These are phyloP conservation scores for Endoconidiophora polonica DNA, from an alignment of 2,329 filamentous ascomycete genomes.

Conservation along the genomic window DNA sequence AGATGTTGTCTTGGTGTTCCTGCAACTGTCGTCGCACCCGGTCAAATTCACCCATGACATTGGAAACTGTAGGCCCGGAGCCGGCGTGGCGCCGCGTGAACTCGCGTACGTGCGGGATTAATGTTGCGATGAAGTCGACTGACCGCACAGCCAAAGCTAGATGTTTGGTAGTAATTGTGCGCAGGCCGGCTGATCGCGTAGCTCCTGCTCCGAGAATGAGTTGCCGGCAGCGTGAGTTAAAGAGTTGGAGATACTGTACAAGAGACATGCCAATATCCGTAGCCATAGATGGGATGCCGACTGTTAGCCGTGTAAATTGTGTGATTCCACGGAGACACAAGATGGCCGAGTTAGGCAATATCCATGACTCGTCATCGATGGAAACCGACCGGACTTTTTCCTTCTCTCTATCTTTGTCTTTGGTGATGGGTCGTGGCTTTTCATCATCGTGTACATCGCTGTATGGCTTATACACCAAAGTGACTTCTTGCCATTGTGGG, in stretches of 20 bases:
- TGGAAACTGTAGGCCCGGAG: constrained; percentile 30
- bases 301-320: constrained; percentile 65
- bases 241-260: constrained; percentile 74
- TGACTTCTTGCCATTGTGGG: constrained; percentile 45
- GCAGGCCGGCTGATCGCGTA: constrained; percentile 71
- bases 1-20: constrained; percentile 79
- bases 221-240: constrained; percentile 93
- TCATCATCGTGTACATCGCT: constrained; percentile 23
- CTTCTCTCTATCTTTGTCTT: constrained; percentile 35
- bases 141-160: constrained; percentile 83
- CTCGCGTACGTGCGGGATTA: constrained; percentile 82
- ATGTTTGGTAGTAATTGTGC: constrained; percentile 93
- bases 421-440: constrained; percentile 25
- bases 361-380: constrained; percentile 71
- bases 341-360: constrained; percentile 70
- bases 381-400: constrained; percentile 53
- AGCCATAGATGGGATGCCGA: constrained; percentile 77
- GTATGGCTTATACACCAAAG: constrained; percentile 38
- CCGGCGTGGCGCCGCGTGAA: constrained; percentile 65
- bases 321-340: constrained; percentile 68
- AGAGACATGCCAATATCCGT: constrained; percentile 64
- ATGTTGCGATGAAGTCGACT: constrained; percentile 67
- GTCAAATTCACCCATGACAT: constrained; percentile 70
- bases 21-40: constrained; percentile 69
- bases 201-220: constrained; percentile 90